Evolutionary conservation across 805 yeast species (phyloP), one percentile per base, ranked within the genome.

Genomic region (Saccharomycopsis sp.): DNA sequence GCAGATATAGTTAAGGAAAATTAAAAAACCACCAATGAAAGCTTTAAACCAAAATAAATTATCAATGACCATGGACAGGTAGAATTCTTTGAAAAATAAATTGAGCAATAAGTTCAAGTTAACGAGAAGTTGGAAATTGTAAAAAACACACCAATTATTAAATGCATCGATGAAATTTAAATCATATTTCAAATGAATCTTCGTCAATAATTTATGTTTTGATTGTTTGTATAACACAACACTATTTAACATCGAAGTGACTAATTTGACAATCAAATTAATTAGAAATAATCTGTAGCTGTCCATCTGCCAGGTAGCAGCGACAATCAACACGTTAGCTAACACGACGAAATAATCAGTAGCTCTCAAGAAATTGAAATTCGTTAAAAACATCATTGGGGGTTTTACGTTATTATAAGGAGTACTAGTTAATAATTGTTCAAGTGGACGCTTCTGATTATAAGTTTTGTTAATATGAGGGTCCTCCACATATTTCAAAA

Each of bases 381-480:
- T 81, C 49, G 63, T 67, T 46, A 82, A 70, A 1, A 83, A 74
- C 22, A 81, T 71, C 62, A 85, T 63, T 4, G 86, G 71, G 63
- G 75, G 64, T 42, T 62, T 61, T 47, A 76, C 65, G 52, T 74
- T 73, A 46, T 55, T 21, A 22, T 29, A 56, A 41, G 64, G 65
- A 60, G 61, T 54, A 57, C 63, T 53, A 22, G 61, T 54, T 31
- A 64, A 50, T 38, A 64, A 66, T 42, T 65, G 67, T 39, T 61
- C 7, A 47, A 48, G 27, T 54, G 60, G 29, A 53, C 54, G 3
- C 44, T 60, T 34, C 4, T 26, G 27, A 19, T 82, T 82, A 56
- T 80, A 85, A 14, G 82, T 84, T 63, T 81, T 83, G 48, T 83
- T 88, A 54, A 85, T 85, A 62, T 85, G 95, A 23, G 95, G 95